phyloP scores from a whole-genome alignment of 768 basidiomycete genomes.

The Chlorophyllum brunneum region DNA sequence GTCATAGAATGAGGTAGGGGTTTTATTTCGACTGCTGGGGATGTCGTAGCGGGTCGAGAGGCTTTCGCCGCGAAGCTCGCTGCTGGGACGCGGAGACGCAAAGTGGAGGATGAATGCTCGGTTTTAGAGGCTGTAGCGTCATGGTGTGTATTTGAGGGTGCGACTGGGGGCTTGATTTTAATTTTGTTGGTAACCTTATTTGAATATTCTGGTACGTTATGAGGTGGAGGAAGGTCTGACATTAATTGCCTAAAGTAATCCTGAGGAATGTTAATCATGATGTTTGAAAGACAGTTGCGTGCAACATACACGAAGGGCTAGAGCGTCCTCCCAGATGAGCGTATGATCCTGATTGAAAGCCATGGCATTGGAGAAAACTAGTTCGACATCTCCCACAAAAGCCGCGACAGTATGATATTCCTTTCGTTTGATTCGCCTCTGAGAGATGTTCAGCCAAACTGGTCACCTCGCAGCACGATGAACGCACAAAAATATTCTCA shows the following conservation, averaged over 20 bases:
- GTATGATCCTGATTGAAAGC: slow-evolving; percentile 86
- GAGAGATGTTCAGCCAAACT: slow-evolving; percentile 13
- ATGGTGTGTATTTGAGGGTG: slow-evolving; percentile 17
- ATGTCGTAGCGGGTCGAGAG: not conserved
- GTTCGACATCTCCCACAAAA: slow-evolving; percentile 83
- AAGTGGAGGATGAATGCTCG: slow-evolving; percentile 12
- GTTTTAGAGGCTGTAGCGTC: not conserved
- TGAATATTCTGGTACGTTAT: slow-evolving; percentile 59
- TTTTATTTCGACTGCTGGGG: not conserved
- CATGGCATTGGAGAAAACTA: slow-evolving; percentile 88
- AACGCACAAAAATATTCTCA: slow-evolving; percentile 69
- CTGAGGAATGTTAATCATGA: slow-evolving; percentile 32
- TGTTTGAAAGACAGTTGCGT: not conserved
- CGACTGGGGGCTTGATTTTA: slow-evolving; percentile 64
- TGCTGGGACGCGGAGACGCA: slow-evolving; percentile 14
- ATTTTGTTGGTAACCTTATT: slow-evolving; percentile 58
- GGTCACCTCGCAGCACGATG: not conserved
- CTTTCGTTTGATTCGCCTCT: slow-evolving; percentile 83
- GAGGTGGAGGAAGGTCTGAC: slow-evolving; percentile 71
- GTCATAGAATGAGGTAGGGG: slow-evolving; percentile 1
- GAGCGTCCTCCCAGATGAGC: slow-evolving; percentile 77
- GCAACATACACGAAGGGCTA: slow-evolving; percentile 53
- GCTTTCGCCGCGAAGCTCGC: slow-evolving; percentile 1
- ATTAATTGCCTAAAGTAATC: slow-evolving; percentile 71
- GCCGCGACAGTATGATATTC: slow-evolving; percentile 65